Base-by-base conservation (phyloP, 108 stramenopile species). In the Fragilariopsis cylindrus region DNA sequence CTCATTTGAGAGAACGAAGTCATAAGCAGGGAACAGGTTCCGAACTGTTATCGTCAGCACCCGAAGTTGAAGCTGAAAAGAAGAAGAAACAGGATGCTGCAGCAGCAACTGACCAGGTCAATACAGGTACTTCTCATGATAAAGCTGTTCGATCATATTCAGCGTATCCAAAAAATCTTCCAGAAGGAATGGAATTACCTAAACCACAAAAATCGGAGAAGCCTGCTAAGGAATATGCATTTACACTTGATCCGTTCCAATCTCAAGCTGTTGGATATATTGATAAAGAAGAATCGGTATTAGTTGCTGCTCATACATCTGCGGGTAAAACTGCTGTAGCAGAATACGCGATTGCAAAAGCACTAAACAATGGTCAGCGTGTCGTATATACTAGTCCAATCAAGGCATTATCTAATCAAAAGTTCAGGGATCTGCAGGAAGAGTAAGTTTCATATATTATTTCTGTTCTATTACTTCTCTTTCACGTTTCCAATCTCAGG, bases 381-480 rank as follows among this genome's bases (percentile, higher is more conserved):
- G 98, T 98, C 40, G 90, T 99, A 41, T 99, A 99, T 84, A 99
- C 99, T 3, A 94, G 94, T 40, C 99, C 99, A 5, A 99, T 99
- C 86, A 99, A 99, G 84, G 99, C 99, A 6, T 78, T 99, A 18
- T 81, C 78, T 76, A 99, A 99, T 83, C 99, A 99, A 77, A 99
- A 99, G 80, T 99, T 96, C 79, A 74, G 99, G 30, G 99, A 99
- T 79, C 82, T 99, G 76, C 91, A 94, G 70, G 96, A 94, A 73
- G 93, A 97, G 81, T 65, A 43, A 45, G 65, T 65, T 4, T 30
- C 2, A 30, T 30, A 30, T 30, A 30, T 30, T 2, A 2, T 30
- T 30, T 30, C 30, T 30, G 2, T 2, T 30, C 1, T 30, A 30
- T 1, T 30, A 30, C 30, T 30, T 30, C 30, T 30, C 30, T 30